Conservation (phyloP, 2,329 filamentous ascomycete species). For the Didymella exigua region DNA sequence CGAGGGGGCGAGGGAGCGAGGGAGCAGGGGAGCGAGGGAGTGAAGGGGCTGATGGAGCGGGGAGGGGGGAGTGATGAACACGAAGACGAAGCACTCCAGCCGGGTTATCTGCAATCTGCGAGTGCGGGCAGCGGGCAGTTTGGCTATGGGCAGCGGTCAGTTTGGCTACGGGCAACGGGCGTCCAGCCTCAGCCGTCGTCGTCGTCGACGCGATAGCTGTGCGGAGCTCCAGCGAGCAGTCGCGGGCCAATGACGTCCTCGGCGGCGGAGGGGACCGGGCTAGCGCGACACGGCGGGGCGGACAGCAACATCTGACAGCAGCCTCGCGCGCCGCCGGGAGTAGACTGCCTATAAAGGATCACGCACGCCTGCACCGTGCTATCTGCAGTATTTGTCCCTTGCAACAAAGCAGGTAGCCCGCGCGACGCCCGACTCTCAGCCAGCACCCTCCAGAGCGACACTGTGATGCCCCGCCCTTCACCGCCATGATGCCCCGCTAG, state of each 20-base stretch:
- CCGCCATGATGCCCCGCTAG: slow-evolving; percentile 18
- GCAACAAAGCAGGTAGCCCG: slow-evolving; percentile 9
- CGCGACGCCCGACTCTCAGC: neutral
- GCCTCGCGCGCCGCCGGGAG: neutral
- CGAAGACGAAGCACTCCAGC: neutral
- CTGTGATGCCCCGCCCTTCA: slow-evolving; percentile 22
- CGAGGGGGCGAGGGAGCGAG: neutral
- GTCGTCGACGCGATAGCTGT: slow-evolving; percentile 9
- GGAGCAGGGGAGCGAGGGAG: neutral
- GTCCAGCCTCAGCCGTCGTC: neutral
- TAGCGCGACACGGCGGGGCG: slow-evolving; percentile 1
- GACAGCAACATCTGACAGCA: neutral
- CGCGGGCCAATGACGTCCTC: slow-evolving; percentile 12
- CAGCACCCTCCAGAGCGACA: slow-evolving; percentile 19
- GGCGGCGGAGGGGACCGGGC: neutral
- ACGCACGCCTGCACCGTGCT: neutral
- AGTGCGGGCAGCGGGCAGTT: too few relatives aligned
- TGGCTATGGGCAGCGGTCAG: too few relatives aligned
- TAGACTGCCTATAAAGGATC: slow-evolving; percentile 5
- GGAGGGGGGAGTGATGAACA: neutral
- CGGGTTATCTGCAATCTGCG: too few relatives aligned
- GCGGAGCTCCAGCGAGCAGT: neutral
- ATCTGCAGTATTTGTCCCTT: slow-evolving; percentile 2
- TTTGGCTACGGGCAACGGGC: slow-evolving; percentile 1
- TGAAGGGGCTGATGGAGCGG: neutral